Conservation (phyloP, 306 rosid genomes). For the Quercus variabilis region DNA sequence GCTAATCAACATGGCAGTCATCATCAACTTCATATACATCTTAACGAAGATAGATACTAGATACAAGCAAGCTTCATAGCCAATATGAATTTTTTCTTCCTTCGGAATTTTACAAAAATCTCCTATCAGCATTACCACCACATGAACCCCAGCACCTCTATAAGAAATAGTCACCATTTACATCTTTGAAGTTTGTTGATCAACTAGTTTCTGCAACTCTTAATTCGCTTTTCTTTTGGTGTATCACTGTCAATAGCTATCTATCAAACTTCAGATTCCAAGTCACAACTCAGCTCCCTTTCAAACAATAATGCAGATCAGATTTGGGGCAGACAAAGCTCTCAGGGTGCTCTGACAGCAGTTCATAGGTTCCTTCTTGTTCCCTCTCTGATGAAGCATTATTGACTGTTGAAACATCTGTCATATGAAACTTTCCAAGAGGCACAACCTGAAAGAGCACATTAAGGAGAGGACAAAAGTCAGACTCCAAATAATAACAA, state of each 20-base stretch:
- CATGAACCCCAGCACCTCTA: constrained; percentile 14
- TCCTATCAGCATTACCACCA: constrained; percentile 21
- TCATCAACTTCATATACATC: constrained; percentile 27
- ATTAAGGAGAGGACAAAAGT: constrained; percentile 10
- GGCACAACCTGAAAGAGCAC: constrained; percentile 44
- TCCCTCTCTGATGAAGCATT: constrained; percentile 26
- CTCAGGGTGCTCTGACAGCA: constrained; percentile 45
- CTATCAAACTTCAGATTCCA: constrained; percentile 28
- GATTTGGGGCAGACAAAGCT: constrained; percentile 32
- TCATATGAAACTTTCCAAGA: constrained; percentile 22
- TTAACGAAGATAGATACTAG: constrained; percentile 13
- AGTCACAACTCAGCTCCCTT: constrained; percentile 36
- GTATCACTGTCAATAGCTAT: constrained; percentile 22
- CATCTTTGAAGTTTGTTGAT: constrained; percentile 10
- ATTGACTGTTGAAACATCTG: constrained; percentile 27
- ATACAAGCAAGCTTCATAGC: constrained; percentile 8
- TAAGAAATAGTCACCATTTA: constrained; percentile 5
- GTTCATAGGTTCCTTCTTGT: constrained; percentile 21
- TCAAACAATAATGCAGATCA: constrained; percentile 27
- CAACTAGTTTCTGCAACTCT: constrained; percentile 17
- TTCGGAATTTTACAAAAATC: constrained; percentile 14
- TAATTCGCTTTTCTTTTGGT: neutral
- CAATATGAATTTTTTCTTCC: constrained; percentile 16
- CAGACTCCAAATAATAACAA: constrained; percentile 3
- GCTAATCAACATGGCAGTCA: constrained; percentile 20